phyloP scores from a whole-genome alignment of 345 rosid genomes.

The Passiflora organensis region DNA sequence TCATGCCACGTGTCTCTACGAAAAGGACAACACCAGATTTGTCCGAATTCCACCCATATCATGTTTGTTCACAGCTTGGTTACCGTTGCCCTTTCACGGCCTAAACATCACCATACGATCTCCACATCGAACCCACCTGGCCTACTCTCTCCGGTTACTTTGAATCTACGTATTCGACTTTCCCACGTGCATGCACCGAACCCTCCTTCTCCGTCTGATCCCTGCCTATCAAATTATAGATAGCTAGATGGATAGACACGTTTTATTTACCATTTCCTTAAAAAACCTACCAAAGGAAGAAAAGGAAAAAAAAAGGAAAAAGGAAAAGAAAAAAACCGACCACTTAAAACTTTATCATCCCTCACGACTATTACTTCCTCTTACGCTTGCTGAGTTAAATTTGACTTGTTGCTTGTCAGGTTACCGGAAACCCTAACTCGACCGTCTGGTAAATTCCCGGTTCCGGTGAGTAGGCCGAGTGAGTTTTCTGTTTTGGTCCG shows the following conservation, averaged over 20 bases:
- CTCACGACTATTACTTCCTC: background rate
- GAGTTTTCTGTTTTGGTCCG: slow-evolving; percentile 2
- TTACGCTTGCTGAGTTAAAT: background rate
- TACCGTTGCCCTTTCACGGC: slow-evolving; percentile 23
- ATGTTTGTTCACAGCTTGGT: background rate
- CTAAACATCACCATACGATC: background rate
- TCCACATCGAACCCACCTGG: background rate
- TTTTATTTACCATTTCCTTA: no score
- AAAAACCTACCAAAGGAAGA: background rate
- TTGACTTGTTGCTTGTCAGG: slow-evolving; percentile 6
- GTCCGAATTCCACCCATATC: background rate
- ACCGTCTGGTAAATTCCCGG: slow-evolving; percentile 33
- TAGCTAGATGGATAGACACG: no score
- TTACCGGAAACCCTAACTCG: slow-evolving; percentile 77
- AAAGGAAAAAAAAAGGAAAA: no score
- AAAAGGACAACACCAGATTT: background rate
- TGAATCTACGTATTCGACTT: no score
- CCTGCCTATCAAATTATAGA: slow-evolving; percentile 5
- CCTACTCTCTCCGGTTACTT: no score
- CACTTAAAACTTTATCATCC: no score
- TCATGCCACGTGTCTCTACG: background rate
- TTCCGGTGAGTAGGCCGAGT: slow-evolving; percentile 46
- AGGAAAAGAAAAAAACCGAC: no score
- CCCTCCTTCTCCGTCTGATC: slow-evolving; percentile 23
- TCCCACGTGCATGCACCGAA: no score